Conservation (phyloP, 208 protist species). For the Acanthamoeba polyphaga region DNA sequence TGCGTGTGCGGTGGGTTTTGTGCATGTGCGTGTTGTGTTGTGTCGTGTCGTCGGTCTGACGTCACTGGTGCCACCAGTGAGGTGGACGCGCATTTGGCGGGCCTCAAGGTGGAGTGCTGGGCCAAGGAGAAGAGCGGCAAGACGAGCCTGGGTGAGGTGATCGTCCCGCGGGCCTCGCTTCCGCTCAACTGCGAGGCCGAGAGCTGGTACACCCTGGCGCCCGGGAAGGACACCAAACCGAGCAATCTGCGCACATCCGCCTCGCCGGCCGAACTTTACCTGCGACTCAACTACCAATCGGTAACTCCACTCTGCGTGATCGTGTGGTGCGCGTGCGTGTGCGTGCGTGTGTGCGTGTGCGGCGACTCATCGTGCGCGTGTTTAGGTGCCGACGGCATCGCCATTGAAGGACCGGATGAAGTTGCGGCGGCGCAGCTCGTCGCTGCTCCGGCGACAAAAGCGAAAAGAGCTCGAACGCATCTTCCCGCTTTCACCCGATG, state of each 20-base stretch:
- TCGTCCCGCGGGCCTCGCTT: background rate
- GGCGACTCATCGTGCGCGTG: background rate
- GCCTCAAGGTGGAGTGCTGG: constrained; percentile 37
- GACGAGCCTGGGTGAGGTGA: background rate
- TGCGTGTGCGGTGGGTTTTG: background rate
- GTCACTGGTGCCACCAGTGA: background rate
- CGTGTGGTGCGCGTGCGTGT: background rate
- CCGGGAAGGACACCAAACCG: background rate
- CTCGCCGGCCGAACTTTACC: constrained; percentile 18
- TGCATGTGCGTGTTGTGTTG: background rate
- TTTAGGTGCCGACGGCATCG: background rate
- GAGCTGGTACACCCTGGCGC: constrained; percentile 1
- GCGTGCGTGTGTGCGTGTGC: background rate
- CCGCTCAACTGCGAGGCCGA: constrained; percentile 31
- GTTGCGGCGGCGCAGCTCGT: constrained; percentile 32
- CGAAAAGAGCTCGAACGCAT: constrained; percentile 55
- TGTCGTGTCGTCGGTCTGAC: background rate
- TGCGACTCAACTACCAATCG: constrained; percentile 29
- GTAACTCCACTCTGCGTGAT: background rate
- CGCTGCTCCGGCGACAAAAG: background rate
- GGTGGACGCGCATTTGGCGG: background rate
- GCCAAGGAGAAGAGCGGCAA: constrained; percentile 60
- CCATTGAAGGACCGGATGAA: background rate
- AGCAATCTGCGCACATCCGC: background rate
- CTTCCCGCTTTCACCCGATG: background rate